Conservation (phyloP, 495 filamentous ascomycete species). For the Pyrenopolyporus hunteri region DNA sequence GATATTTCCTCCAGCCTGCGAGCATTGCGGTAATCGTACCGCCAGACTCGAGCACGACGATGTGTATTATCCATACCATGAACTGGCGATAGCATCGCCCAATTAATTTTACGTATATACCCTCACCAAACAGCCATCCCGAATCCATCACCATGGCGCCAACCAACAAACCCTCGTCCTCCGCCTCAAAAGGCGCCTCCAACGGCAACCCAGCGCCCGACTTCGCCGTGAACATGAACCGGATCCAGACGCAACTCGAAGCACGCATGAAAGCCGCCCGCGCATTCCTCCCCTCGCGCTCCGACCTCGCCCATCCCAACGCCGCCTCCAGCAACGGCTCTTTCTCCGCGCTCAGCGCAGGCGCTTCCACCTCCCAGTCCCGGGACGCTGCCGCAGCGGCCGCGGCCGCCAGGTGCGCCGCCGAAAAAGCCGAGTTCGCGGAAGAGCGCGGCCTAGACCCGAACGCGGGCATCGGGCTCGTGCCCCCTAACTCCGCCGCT, state of each 20-base stretch:
- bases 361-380: neutral
- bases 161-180: conserved; percentile 24
- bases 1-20: too few relatives aligned
- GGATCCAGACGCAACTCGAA: conserved; percentile 42
- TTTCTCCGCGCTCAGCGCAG: conserved; percentile 44
- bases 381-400: too few relatives aligned
- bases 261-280: conserved; percentile 30
- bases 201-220: conserved; percentile 42
- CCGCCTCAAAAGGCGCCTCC: neutral
- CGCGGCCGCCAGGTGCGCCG: conserved; percentile 1
- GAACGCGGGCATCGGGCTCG: conserved; percentile 49
- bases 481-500: conserved; percentile 1
- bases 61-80: neutral
- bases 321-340: conserved; percentile 21
- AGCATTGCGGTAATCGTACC: neutral
- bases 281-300: conserved; percentile 26
- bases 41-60: neutral
- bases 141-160: conserved; percentile 37
- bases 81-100: conserved; percentile 12
- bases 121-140: neutral
- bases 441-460: conserved; percentile 36
- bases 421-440: conserved; percentile 41
- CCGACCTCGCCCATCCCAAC: conserved; percentile 13
- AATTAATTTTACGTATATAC: neutral
- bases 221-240: conserved; percentile 46